Evolutionary conservation across 805 yeast genomes (phyloP).

Genomic region (Henningerozyma blattae): DNA sequence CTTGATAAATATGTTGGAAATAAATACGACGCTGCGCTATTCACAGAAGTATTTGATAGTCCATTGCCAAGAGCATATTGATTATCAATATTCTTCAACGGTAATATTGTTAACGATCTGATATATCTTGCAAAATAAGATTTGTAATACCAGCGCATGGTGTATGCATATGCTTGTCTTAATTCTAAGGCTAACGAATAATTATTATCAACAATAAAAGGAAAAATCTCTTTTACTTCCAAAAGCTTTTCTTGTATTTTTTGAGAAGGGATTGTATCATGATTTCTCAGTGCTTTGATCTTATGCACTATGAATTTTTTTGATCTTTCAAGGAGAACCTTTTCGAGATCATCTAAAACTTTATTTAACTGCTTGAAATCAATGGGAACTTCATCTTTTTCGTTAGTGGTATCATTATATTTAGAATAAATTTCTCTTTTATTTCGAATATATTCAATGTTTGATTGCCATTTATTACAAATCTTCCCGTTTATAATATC

Average conservation of each 20-base stretch:
- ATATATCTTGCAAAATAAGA: conserved; percentile 68
- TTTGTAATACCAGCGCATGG: conserved; percentile 90
- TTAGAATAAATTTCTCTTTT: conserved; percentile 42
- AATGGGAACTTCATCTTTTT: conserved; percentile 10
- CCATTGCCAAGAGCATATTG: conserved; percentile 42
- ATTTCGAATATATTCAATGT: conserved; percentile 44
- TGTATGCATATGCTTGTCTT: conserved; percentile 67
- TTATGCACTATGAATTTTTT: conserved; percentile 54
- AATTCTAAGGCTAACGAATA: conserved; percentile 59
- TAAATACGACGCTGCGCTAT: conserved; percentile 14
- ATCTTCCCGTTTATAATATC: conserved; percentile 49
- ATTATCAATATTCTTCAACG: conserved; percentile 42
- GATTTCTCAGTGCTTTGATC: conserved; percentile 52
- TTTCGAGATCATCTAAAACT: conserved; percentile 36
- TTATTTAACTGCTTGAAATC: conserved; percentile 16
- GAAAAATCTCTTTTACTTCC: conserved; percentile 47
- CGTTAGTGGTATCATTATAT: conserved; percentile 16
- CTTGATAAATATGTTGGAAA: conserved; percentile 19
- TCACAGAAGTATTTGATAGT: conserved; percentile 14
- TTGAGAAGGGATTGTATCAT: conserved; percentile 59
- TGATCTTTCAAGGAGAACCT: conserved; percentile 62
- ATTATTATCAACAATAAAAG: conserved; percentile 43
- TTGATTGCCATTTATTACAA: conserved; percentile 50
- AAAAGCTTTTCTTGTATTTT: conserved; percentile 56
- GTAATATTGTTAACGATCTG: conserved; percentile 56